phyloP scores from a whole-genome alignment of 1,284 basidiomycete genomes.

The Papiliotrema nemorosa region DNA sequence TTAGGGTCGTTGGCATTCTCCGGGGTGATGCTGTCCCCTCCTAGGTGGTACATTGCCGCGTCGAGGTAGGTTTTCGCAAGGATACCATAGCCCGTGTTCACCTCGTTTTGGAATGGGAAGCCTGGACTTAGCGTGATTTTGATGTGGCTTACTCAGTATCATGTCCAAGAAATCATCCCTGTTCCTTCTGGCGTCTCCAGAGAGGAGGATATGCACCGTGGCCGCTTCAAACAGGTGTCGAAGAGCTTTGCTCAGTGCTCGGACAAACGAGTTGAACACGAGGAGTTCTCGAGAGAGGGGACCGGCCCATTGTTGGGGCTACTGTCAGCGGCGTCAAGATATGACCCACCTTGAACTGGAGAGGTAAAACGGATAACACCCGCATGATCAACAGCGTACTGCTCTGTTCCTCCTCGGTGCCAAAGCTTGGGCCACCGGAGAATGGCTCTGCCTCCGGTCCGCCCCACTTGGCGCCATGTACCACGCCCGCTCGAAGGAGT shows the following conservation, averaged over 20 bases:
- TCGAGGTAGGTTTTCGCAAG: constrained; percentile 94
- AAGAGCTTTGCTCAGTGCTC: constrained; percentile 81
- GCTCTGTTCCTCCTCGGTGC: constrained; percentile 81
- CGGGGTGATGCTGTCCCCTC: constrained; percentile 60
- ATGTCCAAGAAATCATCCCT: constrained; percentile 93
- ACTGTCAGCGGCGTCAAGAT: constrained; percentile 3
- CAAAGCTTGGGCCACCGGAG: constrained; percentile 92
- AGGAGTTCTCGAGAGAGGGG: constrained; percentile 92
- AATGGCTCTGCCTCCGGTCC: constrained; percentile 61
- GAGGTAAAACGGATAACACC: constrained; percentile 84
- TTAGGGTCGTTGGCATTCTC: constrained; percentile 63
- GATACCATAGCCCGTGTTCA: constrained; percentile 97
- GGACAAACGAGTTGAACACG: constrained; percentile 96
- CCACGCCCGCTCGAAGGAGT: constrained; percentile 86
- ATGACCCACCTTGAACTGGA: constrained; percentile 77
- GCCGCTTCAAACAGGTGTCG: constrained; percentile 88
- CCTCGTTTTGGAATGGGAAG: constrained; percentile 89
- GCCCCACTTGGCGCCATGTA: constrained; percentile 90
- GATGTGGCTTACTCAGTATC: constrained; percentile 55
- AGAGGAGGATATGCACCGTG: constrained; percentile 84
- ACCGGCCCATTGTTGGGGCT: constrained; percentile 85
- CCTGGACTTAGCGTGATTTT: constrained; percentile 16
- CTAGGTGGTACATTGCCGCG: constrained; percentile 76
- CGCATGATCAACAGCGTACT: constrained; percentile 95
- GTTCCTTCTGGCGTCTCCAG: constrained; percentile 75